Percentiles rank a stretch among this genome's conserved stretches.
These are phyloP conservation scores for Kodamaea fungicola DNA, from an alignment of 1,139 yeast species.

Conservation along the genomic window DNA sequence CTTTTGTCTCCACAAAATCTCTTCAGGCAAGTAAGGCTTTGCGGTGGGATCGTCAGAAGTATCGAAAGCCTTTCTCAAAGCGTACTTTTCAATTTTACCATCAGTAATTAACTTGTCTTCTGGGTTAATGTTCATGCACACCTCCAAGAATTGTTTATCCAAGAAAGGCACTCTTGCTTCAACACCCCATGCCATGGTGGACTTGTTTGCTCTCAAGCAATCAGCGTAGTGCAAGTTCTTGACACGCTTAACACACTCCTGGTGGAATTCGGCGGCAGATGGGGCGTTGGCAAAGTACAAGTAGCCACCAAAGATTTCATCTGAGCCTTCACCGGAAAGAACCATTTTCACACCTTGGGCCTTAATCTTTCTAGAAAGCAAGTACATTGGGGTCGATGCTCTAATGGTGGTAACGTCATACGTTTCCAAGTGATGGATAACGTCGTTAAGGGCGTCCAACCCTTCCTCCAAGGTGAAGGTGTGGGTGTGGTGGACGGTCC, in stretches of 20 bases:
- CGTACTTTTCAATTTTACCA: conserved; percentile 88
- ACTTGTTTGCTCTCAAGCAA: conserved; percentile 97
- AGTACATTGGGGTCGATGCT: conserved; percentile 98
- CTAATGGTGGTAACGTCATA: conserved; percentile 98
- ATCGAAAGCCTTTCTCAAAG: conserved; percentile 95
- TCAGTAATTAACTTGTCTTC: conserved; percentile 78
- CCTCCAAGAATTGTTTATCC: conserved; percentile 88
- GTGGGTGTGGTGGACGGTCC: conserved; percentile 96
- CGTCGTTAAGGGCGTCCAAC: conserved; percentile 91
- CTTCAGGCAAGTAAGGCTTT: conserved; percentile 88
- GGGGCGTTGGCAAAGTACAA: conserved; percentile 97
- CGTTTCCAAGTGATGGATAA: conserved; percentile 92
- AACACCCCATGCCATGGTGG: conserved; percentile 99
- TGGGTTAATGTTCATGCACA: conserved; percentile 93
- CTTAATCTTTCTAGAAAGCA: conserved; percentile 92
- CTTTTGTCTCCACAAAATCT: conserved; percentile 98
- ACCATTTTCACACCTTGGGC: conserved; percentile 99
- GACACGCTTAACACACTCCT: conserved; percentile 92
- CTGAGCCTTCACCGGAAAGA: conserved; percentile 97
- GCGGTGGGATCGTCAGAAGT: conserved; percentile 67
- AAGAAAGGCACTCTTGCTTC: conserved; percentile 99
- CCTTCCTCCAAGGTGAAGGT: conserved; percentile 96
- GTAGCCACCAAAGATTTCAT: conserved; percentile 98
- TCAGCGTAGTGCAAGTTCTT: conserved; percentile 96
- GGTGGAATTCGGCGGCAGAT: conserved; percentile 84